These are phyloP conservation scores for Penicillium sp. DNA, from an alignment of 2,329 filamentous ascomycete species.

Conservation along the genomic window DNA sequence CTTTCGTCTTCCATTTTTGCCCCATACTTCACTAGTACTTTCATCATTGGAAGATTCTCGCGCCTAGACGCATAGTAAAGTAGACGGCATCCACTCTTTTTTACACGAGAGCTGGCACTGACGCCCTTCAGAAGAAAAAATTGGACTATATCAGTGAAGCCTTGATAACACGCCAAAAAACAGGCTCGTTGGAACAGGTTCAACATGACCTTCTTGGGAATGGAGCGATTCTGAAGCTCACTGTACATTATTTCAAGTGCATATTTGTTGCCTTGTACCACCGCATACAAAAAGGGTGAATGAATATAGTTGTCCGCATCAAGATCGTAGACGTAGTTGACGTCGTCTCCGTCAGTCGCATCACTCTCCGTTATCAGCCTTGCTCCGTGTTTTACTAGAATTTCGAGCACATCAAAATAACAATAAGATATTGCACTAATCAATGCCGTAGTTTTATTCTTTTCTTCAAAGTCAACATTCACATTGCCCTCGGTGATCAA, in stretches of 20 bases:
- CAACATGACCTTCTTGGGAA: background rate
- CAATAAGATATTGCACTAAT: background rate
- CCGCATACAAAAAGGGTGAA: background rate
- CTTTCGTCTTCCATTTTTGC: slow-evolving; percentile 5
- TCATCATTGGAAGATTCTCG: background rate
- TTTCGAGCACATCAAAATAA: background rate
- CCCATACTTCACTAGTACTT: slow-evolving; percentile 1
- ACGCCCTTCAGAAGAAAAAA: background rate
- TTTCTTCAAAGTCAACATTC: background rate
- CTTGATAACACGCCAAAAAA: background rate
- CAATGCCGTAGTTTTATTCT: background rate
- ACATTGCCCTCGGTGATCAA: background rate
- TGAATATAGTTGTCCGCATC: too few species aligned
- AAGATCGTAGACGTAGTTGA: too few species aligned
- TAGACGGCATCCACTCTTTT: background rate
- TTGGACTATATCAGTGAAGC: background rate
- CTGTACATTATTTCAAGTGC: background rate
- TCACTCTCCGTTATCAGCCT: background rate
- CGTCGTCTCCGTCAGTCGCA: too few species aligned
- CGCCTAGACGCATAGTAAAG: background rate
- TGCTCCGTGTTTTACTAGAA: background rate
- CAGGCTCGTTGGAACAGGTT: background rate
- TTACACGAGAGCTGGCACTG: background rate
- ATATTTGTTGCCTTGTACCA: background rate
- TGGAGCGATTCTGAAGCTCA: background rate